Evolutionary conservation across 2,329 filamentous ascomycete genomes (phyloP).

Genomic region (Aspergillus latus): DNA sequence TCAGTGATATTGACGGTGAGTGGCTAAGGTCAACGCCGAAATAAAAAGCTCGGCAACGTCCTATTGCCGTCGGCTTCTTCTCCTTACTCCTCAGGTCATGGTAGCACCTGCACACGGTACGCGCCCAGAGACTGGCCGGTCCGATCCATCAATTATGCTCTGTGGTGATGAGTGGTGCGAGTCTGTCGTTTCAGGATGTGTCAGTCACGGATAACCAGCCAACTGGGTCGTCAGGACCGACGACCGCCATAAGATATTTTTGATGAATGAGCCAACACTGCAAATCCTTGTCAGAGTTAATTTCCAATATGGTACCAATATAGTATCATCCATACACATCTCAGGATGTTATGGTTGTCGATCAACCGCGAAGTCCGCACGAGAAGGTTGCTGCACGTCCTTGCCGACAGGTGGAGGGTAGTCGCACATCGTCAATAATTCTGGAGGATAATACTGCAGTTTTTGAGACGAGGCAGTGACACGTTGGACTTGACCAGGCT

Average conservation of each 20-base stretch:
- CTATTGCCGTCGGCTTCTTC: not conserved
- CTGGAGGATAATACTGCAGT: not conserved
- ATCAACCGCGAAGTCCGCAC: not conserved
- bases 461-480: conserved; percentile 5
- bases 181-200: conserved; percentile 7
- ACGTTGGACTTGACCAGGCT: conserved; percentile 5
- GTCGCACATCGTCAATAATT: not conserved
- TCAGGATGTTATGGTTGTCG: too few relatives aligned
- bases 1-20: too few relatives aligned
- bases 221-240: not conserved
- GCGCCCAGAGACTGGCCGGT: not conserved
- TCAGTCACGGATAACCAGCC: not conserved
- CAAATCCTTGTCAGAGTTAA: too few relatives aligned
- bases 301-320: too few relatives aligned
- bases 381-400: not conserved
- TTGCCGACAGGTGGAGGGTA: not conserved
- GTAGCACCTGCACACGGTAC: not conserved
- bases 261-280: too few relatives aligned
- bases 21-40: too few relatives aligned
- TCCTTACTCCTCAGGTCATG: not conserved
- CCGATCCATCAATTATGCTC: not conserved
- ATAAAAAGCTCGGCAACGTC: not conserved
- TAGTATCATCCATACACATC: too few relatives aligned
- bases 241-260: not conserved
- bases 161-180: not conserved